Conservation (phyloP, 2,329 filamentous ascomycete species). For the Dendrostoma leiphaemia region DNA sequence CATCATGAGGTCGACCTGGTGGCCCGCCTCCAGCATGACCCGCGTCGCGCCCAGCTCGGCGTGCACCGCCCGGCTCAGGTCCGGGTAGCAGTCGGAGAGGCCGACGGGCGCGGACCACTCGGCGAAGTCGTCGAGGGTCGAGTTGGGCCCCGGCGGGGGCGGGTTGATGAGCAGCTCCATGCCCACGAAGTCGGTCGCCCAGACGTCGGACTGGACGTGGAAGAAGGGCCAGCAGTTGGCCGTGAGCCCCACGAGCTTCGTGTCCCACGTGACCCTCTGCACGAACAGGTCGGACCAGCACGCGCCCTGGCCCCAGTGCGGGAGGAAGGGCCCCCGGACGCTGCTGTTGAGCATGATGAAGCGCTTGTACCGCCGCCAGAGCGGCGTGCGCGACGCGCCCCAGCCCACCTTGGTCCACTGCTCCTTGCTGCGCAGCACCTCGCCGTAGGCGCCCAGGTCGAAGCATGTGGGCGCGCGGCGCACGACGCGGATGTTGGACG, state of each 20-base stretch:
- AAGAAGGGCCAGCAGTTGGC: constrained; percentile 32
- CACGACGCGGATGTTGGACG: constrained; percentile 31
- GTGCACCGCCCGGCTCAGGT: constrained; percentile 26
- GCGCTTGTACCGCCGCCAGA: constrained; percentile 33
- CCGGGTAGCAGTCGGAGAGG: constrained; percentile 29
- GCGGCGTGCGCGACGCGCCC: constrained; percentile 20
- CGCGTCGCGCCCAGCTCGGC: constrained; percentile 31
- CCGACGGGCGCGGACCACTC: constrained; percentile 25
- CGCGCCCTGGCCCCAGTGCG: constrained; percentile 28
- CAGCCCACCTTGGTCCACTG: constrained; percentile 6
- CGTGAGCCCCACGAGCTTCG: constrained; percentile 36
- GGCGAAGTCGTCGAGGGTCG: constrained; percentile 25
- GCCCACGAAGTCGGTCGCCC: constrained; percentile 36
- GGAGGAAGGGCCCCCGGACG: constrained; percentile 36
- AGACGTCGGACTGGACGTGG: constrained; percentile 37
- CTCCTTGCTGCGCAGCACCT: constrained; percentile 27
- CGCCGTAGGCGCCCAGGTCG: constrained; percentile 34
- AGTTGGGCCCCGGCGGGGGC: constrained; percentile 18
- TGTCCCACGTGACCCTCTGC: constrained; percentile 24
- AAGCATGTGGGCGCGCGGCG: constrained; percentile 32
- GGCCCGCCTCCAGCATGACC: constrained; percentile 28
- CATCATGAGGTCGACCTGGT: constrained; percentile 34
- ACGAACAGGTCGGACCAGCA: constrained; percentile 38
- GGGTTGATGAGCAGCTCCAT: constrained; percentile 34
- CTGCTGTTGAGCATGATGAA: constrained; percentile 36